phyloP scores from a whole-genome alignment of 1,139 yeast species.

The Magnusiomyces ingens region DNA sequence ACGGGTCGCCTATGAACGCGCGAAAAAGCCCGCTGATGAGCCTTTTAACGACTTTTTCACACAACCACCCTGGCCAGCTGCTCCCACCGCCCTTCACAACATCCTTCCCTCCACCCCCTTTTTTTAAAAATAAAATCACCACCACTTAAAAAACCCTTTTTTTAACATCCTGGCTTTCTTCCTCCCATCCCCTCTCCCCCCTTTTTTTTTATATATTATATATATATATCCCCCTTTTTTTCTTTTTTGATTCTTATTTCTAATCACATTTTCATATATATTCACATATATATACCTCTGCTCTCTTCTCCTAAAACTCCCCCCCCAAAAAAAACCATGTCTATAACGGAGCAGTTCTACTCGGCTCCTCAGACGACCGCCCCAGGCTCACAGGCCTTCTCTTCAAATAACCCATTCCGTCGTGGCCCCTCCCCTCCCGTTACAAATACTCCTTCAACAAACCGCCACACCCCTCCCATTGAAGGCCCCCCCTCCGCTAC shows the following conservation, averaged over 20 bases:
- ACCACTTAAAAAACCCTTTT: background rate
- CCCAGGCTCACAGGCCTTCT: conserved; percentile 6
- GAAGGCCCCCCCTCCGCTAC: background rate
- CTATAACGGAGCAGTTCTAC: conserved; percentile 8
- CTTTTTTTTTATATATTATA: background rate
- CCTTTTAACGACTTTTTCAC: too few relatives aligned
- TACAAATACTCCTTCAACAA: background rate
- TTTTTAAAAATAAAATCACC: too few relatives aligned
- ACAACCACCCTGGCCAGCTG: too few relatives aligned
- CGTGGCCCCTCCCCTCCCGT: conserved; percentile 11
- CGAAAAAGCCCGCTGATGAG: too few relatives aligned
- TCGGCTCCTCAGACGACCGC: background rate
- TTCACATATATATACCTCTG: background rate
- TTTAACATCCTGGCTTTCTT: background rate
- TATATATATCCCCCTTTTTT: background rate
- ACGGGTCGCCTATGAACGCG: too few relatives aligned
- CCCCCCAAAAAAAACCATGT: background rate
- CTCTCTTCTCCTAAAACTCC: background rate
- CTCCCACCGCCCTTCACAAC: too few relatives aligned
- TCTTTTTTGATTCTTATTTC: background rate
- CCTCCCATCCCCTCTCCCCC: background rate
- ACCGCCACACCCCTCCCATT: background rate
- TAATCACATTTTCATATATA: background rate
- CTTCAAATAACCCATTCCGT: conserved; percentile 16
- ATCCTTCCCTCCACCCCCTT: too few relatives aligned